A percentile compares a stretch with the other conserved stretches of the same genome.
These are phyloP conservation scores for Xylaria longipes DNA, from an alignment of 495 filamentous ascomycete genomes.

Conservation along the genomic window DNA sequence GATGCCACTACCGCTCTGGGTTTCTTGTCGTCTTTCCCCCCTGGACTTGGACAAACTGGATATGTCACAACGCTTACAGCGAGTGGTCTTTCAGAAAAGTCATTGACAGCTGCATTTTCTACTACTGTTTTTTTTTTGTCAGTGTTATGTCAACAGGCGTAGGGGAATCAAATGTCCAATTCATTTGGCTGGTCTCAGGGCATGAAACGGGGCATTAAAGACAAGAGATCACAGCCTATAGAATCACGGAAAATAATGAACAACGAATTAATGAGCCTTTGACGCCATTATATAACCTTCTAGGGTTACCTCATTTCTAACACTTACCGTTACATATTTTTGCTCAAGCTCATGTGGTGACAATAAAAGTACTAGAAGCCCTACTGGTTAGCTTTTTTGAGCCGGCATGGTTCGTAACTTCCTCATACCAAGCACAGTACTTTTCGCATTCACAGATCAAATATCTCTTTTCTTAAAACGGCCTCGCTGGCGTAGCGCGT, in stretches of 20 bases:
- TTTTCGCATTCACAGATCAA: too few relatives aligned
- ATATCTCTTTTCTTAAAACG: too few relatives aligned
- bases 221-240: slow-evolving; percentile 31
- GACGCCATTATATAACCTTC: background rate
- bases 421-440: too few relatives aligned
- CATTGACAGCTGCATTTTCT: slow-evolving; percentile 17
- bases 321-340: background rate
- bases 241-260: slow-evolving; percentile 43
- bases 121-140: slow-evolving; percentile 13
- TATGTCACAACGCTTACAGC: slow-evolving; percentile 17
- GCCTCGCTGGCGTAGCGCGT: too few relatives aligned
- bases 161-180: slow-evolving; percentile 19
- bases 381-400: too few relatives aligned
- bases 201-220: slow-evolving; percentile 19
- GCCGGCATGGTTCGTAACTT: too few relatives aligned
- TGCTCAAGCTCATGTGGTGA: too few relatives aligned
- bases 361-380: too few relatives aligned
- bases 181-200: slow-evolving; percentile 13
- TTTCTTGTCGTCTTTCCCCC: slow-evolving; percentile 8
- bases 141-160: slow-evolving; percentile 19
- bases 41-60: slow-evolving; percentile 23
- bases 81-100: slow-evolving; percentile 11
- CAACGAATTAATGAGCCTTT: slow-evolving; percentile 40
- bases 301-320: background rate
- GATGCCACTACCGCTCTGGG: slow-evolving; percentile 6